Evolutionary conservation across 148 eudicot genomes (phyloP).

Genomic region (Fallopia convolvulus): DNA sequence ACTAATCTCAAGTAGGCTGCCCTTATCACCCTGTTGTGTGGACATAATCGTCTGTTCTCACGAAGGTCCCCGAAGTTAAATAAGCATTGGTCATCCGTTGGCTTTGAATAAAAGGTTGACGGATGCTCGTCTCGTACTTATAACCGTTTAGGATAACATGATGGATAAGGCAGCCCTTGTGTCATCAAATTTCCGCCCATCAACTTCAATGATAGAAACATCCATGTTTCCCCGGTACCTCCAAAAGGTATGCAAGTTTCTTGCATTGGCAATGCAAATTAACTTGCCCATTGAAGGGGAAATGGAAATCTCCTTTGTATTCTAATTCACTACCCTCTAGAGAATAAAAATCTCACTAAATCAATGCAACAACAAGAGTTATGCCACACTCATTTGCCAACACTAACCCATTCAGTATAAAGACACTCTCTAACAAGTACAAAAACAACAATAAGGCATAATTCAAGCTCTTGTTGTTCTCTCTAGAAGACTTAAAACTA

Average conservation of each 20-base stretch:
- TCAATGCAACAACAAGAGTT: neutral
- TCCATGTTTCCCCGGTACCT: neutral
- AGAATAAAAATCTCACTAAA: neutral
- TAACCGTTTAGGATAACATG: too few relatives aligned
- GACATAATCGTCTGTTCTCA: too few relatives aligned
- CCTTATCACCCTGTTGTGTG: too few relatives aligned
- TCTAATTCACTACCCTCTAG: neutral
- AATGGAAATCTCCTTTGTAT: neutral
- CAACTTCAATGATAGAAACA: neutral
- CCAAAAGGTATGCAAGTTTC: neutral
- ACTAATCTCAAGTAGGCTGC: too few relatives aligned
- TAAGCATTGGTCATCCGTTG: too few relatives aligned
- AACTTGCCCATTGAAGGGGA: neutral
- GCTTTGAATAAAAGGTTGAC: neutral
- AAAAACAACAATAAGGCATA: neutral
- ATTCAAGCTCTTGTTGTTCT: neutral
- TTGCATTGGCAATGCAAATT: too few relatives aligned
- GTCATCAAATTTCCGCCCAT: neutral
- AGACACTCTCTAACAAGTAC: neutral
- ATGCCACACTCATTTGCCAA: neutral
- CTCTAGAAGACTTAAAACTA: neutral
- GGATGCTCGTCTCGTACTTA: neutral
- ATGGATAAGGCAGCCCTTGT: neutral
- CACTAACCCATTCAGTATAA: neutral
- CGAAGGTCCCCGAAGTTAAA: too few relatives aligned